Evolutionary conservation across 139 green algal species (phyloP).

Genomic region (Raphidocelis subcapitata): DNA sequence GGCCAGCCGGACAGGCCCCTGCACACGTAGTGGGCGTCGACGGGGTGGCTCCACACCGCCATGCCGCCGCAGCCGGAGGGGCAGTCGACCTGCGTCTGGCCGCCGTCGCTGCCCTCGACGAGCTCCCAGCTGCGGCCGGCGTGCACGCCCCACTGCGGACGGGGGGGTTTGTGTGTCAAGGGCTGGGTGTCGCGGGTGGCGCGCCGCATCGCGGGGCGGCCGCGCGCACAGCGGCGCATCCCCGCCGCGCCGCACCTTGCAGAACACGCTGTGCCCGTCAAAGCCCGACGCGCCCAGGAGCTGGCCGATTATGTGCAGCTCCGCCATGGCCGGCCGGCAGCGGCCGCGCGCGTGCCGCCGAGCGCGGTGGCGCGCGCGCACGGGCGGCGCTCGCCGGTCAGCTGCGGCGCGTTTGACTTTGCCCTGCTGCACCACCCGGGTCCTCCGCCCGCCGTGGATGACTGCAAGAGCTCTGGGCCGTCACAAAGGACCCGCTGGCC

Average conservation of each 20-base stretch:
- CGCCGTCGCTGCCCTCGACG: constrained; percentile 64
- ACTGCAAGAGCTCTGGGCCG: too few relatives aligned
- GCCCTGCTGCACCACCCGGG: too few relatives aligned
- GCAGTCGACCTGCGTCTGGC: constrained; percentile 66
- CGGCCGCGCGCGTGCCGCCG: too few relatives aligned
- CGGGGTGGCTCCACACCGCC: constrained; percentile 71
- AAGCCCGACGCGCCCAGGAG: constrained; percentile 63
- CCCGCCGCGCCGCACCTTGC: constrained; percentile 51
- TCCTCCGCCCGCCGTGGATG: too few relatives aligned
- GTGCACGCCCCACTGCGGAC: constrained; percentile 57
- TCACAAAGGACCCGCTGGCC: too few relatives aligned
- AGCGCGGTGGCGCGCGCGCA: too few relatives aligned
- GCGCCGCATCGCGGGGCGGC: background rate
- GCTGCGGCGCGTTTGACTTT: too few relatives aligned
- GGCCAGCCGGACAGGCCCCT: constrained; percentile 71
- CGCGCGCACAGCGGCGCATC: background rate
- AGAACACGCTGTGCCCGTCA: constrained; percentile 60
- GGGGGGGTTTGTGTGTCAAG: background rate
- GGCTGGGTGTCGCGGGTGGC: background rate
- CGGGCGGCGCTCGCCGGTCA: too few relatives aligned
- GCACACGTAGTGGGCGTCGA: constrained; percentile 73
- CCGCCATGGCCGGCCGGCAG: constrained; percentile 69
- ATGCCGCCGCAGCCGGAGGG: constrained; percentile 52
- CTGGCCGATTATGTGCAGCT: constrained; percentile 73
- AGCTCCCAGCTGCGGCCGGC: constrained; percentile 69